These are phyloP conservation scores for Fusarium papillatum DNA, from an alignment of 2,329 filamentous ascomycete genomes.

Conservation along the genomic window DNA sequence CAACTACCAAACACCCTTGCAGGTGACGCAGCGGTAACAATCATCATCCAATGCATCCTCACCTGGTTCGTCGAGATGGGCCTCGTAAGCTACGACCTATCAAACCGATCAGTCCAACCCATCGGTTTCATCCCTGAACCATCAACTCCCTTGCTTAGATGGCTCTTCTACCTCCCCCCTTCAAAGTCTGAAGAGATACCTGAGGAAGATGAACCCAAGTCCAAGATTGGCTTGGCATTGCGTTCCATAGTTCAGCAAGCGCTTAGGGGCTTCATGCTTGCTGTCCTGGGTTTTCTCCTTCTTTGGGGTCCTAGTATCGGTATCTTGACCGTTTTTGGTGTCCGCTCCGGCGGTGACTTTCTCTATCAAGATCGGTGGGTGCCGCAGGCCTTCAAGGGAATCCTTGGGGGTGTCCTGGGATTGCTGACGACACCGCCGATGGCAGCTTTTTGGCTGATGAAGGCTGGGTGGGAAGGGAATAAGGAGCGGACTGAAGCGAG, in stretches of 20 bases:
- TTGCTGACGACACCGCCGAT: conserved; percentile 62
- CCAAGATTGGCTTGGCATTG: background rate
- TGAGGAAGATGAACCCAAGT: conserved; percentile 7
- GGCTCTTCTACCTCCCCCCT: conserved; percentile 47
- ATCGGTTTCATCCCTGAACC: conserved; percentile 60
- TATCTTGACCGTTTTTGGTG: conserved; percentile 56
- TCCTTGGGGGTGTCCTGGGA: conserved; percentile 61
- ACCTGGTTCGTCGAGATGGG: conserved; percentile 65
- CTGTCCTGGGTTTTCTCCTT: conserved; percentile 55
- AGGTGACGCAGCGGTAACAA: conserved; percentile 63
- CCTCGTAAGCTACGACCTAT: conserved; percentile 63
- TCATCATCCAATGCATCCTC: conserved; percentile 62
- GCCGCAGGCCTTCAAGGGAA: conserved; percentile 64
- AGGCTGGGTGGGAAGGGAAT: conserved; percentile 58
- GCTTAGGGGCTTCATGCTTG: conserved; percentile 44
- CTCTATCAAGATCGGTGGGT: conserved; percentile 57
- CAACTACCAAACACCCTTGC: conserved; percentile 64
- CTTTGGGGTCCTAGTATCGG: conserved; percentile 60
- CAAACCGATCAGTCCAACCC: conserved; percentile 58
- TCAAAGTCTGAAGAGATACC: background rate
- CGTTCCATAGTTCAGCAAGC: conserved; percentile 45
- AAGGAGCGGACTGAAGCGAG: conserved; percentile 17
- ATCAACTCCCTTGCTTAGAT: conserved; percentile 49
- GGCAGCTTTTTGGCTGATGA: conserved; percentile 63
- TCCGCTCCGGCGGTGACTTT: conserved; percentile 56